phyloP scores from a whole-genome alignment of 768 basidiomycete species.

The Amyloporia xantha region DNA sequence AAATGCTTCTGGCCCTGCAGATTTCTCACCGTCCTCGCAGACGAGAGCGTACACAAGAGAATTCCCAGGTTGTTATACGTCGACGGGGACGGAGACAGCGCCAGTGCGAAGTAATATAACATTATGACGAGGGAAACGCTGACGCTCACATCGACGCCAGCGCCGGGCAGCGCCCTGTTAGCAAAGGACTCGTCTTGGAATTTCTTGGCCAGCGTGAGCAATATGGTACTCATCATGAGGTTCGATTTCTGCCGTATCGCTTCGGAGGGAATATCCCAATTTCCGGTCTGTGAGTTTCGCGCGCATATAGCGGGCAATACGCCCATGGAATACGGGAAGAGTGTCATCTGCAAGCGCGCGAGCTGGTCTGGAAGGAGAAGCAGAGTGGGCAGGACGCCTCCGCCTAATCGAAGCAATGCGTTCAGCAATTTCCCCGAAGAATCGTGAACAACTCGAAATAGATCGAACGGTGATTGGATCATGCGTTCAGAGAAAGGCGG shows the following conservation, averaged over 20 bases:
- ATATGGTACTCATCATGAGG: conserved; percentile 32
- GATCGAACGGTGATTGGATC: conserved; percentile 29
- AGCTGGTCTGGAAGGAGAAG: conserved; percentile 37
- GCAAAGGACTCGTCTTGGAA: conserved; percentile 31
- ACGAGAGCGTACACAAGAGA: conserved; percentile 32
- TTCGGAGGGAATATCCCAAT: conserved; percentile 14
- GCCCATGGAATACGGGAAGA: conserved; percentile 32
- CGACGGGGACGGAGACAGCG: conserved; percentile 37
- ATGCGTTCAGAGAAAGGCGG: conserved; percentile 20
- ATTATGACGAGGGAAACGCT: conserved; percentile 34
- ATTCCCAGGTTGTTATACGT: conserved; percentile 48
- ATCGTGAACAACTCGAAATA: conserved; percentile 28
- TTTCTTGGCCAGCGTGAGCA: conserved; percentile 40
- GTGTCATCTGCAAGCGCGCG: conserved; percentile 25
- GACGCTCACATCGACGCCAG: conserved; percentile 24
- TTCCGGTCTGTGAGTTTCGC: conserved; percentile 5
- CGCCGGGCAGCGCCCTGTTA: conserved; percentile 19
- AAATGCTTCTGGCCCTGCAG: conserved; percentile 13
- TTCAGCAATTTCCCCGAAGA: conserved; percentile 28
- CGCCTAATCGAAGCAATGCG: conserved; percentile 28
- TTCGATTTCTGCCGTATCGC: conserved; percentile 21
- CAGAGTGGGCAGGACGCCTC: conserved; percentile 35
- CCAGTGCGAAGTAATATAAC: conserved; percentile 42
- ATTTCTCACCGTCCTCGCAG: conserved; percentile 10
- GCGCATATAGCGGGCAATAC: conserved; percentile 28